Evolutionary conservation across 2,329 filamentous ascomycete species (phyloP), one percentile per base, ranked within the genome.

Genomic region (Aspergillus bombycis): DNA sequence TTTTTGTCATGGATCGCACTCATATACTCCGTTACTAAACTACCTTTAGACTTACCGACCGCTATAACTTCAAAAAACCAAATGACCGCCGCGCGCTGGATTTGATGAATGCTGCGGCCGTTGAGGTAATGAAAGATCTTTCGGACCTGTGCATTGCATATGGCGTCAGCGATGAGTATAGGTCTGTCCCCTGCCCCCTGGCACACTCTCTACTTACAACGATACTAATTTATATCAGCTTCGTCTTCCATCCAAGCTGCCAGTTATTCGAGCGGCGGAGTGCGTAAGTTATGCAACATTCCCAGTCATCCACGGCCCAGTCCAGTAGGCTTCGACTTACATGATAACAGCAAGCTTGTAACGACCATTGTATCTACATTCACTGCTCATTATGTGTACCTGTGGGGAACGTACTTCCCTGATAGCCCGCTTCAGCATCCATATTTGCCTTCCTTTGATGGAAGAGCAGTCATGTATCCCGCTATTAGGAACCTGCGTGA

Each of bases 81-180:
- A 99, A 98, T 79, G 95, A 99, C 78, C 85, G 85, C 46, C 86
- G 92, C 67, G 95, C 94, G 0, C 81, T 98, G 14, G 88, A 96
- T 77, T 88, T 99, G 68, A 98, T 99, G 94, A 99, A 99, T 73
- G 88, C 88, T 1, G 93, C 93, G 2, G 95, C 95, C n/a, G 86
- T 88, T 64, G 90, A 90, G 7, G 92, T 97, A 54, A 88, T 97
- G 80, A 86, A 86, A 66, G 91, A 96, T 57, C 80, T 98, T 28
- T 89, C 93, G 4, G 94, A 98, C 72, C 88, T 97, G 67, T 88
- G 89, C 8, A 86, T 98, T 65, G 94, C 91, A 0, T 99, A 98
- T 71, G 95, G 95, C 1, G 89, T 97, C 68, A 97, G 93, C 77
- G 95, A 99, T 74, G 95, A 99, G 77, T 98, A 91, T 77, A 95